A percentile compares a stretch with the other conserved stretches of the same genome.
phyloP scores from a whole-genome alignment of 2,329 filamentous ascomycete species.

The Alternaria arborescens region DNA sequence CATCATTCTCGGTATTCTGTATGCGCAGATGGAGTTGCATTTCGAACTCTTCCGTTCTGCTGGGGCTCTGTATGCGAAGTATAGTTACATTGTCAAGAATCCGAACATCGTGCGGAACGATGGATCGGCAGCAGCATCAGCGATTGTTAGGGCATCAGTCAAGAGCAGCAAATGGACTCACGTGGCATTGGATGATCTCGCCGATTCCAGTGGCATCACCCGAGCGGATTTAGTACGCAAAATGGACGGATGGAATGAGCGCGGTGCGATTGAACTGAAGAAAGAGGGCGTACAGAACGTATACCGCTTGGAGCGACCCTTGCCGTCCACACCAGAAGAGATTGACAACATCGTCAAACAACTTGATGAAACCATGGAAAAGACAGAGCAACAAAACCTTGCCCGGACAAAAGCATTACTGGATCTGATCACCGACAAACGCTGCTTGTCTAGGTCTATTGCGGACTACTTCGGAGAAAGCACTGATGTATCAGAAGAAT shows the following conservation, averaged over 20 bases:
- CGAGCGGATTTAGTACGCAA: constrained; percentile 63
- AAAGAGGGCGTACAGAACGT: constrained; percentile 62
- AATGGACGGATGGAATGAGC: constrained; percentile 64
- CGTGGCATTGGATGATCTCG: constrained; percentile 60
- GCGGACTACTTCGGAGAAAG: constrained; percentile 67
- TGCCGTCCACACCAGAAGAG: constrained; percentile 57
- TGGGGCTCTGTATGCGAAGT: constrained; percentile 65
- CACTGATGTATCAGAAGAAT: constrained; percentile 55
- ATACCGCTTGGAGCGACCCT: constrained; percentile 59
- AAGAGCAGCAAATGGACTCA: constrained; percentile 56
- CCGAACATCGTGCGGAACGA: constrained; percentile 47
- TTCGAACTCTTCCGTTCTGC: constrained; percentile 65
- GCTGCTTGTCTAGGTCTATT: constrained; percentile 63
- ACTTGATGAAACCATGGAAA: constrained; percentile 61
- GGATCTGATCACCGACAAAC: constrained; percentile 61
- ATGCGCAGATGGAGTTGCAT: constrained; percentile 68
- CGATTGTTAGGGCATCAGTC: constrained; percentile 55
- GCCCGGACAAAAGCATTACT: constrained; percentile 61
- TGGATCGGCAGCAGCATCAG: constrained; percentile 53
- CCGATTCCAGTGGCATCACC: constrained; percentile 42
- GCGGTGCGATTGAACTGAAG: constrained; percentile 60
- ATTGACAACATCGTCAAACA: constrained; percentile 57
- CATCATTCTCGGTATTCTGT: constrained; percentile 62
- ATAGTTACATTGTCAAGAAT: constrained; percentile 58
- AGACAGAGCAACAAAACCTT: constrained; percentile 64